Base-by-base conservation (phyloP, 768 basidiomycete genomes). In the Kwoniella botswanensis region DNA sequence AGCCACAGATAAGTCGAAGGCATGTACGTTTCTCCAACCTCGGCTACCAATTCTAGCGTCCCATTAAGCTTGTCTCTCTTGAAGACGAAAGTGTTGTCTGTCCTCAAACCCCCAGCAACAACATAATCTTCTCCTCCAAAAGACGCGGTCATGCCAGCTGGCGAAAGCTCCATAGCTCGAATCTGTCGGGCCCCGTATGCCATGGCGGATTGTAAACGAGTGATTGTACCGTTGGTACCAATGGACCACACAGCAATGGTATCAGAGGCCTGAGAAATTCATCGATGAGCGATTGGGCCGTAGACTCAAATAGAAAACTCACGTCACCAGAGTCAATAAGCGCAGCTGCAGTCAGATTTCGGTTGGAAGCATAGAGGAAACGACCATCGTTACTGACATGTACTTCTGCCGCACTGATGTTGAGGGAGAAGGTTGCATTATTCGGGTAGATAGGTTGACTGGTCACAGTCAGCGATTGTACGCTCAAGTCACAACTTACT, bases 91-190 rank as follows among this genome's bases (percentile, higher is more conserved):
- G 62, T 63, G 62, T 63, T 63, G 21, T 46, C 62, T 5, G 62
- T 63, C 52, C 26, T 63, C 5, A 63, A 15, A 24, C 62, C 62
- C 5, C 62, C 62, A 3, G 62, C 62, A 22, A 63, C 24, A 11
- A 63, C 41, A 26, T 63, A 63, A 22, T 63, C 62, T 35, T 63
- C 21, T 15, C 62, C 62, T 22, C 62, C 62, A 7, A 42, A 4
- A 0, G 62, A 52, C 17, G 62, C 62, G 10, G 62, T 63, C 46
- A 53, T 50, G 5, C 62, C 62, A 50, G 62, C 62, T 18, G 62
- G 62, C 44, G 62, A 63, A 7, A 63, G 62, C 46, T 63, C 62
- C 62, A 63, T 63, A n/a, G 62, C 62, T 63, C 62, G 44, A 24
- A 63, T 63, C 62, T 63, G 62, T 50, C 62, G 62, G 18, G 46